These are phyloP conservation scores for Sporothrix dimorphospora DNA, from an alignment of 2,329 filamentous ascomycete species.

Conservation along the genomic window DNA sequence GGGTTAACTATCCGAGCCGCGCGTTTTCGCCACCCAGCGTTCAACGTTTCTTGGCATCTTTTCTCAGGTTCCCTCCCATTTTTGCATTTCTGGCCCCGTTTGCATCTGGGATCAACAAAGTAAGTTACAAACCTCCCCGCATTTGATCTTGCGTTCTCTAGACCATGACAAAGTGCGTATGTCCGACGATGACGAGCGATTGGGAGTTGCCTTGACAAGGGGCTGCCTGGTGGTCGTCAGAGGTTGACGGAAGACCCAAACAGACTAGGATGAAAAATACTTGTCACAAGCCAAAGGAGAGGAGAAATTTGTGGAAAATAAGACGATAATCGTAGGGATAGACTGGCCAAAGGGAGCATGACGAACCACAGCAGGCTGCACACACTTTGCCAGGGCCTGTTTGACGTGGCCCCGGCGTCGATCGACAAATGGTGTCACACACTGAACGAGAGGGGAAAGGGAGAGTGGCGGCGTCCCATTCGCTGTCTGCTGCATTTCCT, in stretches of 20 bases:
- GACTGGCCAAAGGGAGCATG: not conserved
- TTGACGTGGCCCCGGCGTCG: constrained; percentile 18
- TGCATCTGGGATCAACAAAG: not conserved
- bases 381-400: not conserved
- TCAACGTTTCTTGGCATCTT: not conserved
- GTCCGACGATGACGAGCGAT: constrained; percentile 15
- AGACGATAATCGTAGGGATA: not conserved
- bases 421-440: not conserved
- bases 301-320: not conserved
- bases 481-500: not conserved
- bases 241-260: too few relatives aligned
- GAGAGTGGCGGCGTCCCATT: not conserved
- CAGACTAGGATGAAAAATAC: not conserved
- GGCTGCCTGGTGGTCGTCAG: not conserved
- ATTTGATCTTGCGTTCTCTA: not conserved
- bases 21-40: constrained; percentile 17
- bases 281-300: constrained; percentile 9
- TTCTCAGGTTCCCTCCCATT: constrained; percentile 3
- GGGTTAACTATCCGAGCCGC: constrained; percentile 27
- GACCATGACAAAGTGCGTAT: not conserved
- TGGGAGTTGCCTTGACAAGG: not conserved
- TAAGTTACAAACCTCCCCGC: not conserved
- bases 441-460: not conserved
- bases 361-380: not conserved
- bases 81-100: not conserved